Percentiles rank a stretch among this genome's conserved stretches.
Evolutionary conservation across 2,329 filamentous ascomycete species (phyloP).

Genomic region (Westerdykella aurantiaca): DNA sequence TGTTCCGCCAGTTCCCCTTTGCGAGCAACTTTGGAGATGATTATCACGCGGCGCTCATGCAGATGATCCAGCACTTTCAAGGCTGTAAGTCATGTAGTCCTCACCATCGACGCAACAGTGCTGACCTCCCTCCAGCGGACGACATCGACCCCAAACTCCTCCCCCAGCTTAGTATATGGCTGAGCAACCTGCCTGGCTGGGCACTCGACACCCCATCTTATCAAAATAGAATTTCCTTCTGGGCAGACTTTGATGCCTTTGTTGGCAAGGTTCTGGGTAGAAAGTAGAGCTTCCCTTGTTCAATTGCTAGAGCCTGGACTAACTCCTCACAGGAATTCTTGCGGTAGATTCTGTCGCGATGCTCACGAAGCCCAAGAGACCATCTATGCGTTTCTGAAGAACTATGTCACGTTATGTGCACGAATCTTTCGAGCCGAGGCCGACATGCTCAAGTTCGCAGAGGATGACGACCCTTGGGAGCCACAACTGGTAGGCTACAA

Average conservation of each 20-base stretch:
- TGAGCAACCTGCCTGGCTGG: not conserved
- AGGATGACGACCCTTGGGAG: constrained; percentile 13
- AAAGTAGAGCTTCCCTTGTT: constrained; percentile 14
- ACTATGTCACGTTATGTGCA: constrained; percentile 24
- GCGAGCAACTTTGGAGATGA: not conserved
- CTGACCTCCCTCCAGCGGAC: constrained; percentile 15
- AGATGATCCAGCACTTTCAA: constrained; percentile 22
- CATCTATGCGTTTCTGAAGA: constrained; percentile 23
- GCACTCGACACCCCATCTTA: no score
- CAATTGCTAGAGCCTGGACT: constrained; percentile 6
- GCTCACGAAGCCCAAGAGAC: constrained; percentile 17
- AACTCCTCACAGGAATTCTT: constrained; percentile 15
- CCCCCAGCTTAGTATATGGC: not conserved
- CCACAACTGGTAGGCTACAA: constrained; percentile 21
- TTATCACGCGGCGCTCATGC: constrained; percentile 14
- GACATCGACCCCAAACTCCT: constrained; percentile 2
- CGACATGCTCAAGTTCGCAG: constrained; percentile 14
- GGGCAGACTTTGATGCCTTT: constrained; percentile 29
- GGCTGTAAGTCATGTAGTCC: constrained; percentile 12
- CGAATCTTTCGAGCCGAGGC: constrained; percentile 24
- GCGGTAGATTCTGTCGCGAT: constrained; percentile 22
- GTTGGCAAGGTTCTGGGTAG: constrained; percentile 23
- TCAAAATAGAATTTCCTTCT: constrained; percentile 13
- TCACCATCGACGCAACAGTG: not conserved
- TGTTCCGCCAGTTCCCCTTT: constrained; percentile 32